Evolutionary conservation across 2,329 filamentous ascomycete species (phyloP).

Genomic region (Fusarium guadeloupense): DNA sequence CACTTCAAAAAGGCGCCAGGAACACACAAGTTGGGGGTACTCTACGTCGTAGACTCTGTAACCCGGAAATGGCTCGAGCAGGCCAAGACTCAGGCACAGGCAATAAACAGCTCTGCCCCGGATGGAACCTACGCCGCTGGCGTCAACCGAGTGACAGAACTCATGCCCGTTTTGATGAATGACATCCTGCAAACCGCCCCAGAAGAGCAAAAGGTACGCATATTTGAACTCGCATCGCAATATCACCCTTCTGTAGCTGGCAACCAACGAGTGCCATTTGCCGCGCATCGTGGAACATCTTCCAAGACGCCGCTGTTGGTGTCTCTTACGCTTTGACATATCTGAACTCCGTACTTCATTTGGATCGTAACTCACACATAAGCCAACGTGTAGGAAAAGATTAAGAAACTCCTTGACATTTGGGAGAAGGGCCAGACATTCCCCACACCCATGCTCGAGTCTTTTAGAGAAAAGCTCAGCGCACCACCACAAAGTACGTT

Average conservation of each 20-base stretch:
- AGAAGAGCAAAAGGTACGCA: slow-evolving; percentile 95
- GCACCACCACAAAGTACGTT: slow-evolving; percentile 72
- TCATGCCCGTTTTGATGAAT: slow-evolving; percentile 93
- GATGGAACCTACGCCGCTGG: slow-evolving; percentile 95
- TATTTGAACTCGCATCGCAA: slow-evolving; percentile 37
- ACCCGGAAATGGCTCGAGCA: slow-evolving; percentile 98
- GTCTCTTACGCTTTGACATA: slow-evolving; percentile 30
- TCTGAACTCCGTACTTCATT: slow-evolving; percentile 26
- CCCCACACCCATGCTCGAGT: slow-evolving; percentile 77
- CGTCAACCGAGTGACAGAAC: slow-evolving; percentile 94
- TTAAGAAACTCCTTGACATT: slow-evolving; percentile 91
- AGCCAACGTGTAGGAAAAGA: slow-evolving; percentile 81
- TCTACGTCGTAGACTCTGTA: slow-evolving; percentile 99
- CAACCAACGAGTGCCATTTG: slow-evolving; percentile 22
- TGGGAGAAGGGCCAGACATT: slow-evolving; percentile 98
- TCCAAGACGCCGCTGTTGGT: slow-evolving; percentile 15
- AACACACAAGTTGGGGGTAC: slow-evolving; percentile 97
- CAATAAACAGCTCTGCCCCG: slow-evolving; percentile 80
- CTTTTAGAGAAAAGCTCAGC: slow-evolving; percentile 83
- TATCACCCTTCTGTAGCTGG: slow-evolving; percentile 37
- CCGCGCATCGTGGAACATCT: slow-evolving; percentile 23
- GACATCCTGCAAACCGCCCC: slow-evolving; percentile 91
- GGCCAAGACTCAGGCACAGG: slow-evolving; percentile 85
- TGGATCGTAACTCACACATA: slow-evolving; percentile 53
- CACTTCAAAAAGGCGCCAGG: slow-evolving; percentile 95